A percentile compares a stretch with the other conserved stretches of the same genome.
These are phyloP conservation scores for Serendipita sp. DNA, from an alignment of 1,284 basidiomycete species.

Conservation along the genomic window DNA sequence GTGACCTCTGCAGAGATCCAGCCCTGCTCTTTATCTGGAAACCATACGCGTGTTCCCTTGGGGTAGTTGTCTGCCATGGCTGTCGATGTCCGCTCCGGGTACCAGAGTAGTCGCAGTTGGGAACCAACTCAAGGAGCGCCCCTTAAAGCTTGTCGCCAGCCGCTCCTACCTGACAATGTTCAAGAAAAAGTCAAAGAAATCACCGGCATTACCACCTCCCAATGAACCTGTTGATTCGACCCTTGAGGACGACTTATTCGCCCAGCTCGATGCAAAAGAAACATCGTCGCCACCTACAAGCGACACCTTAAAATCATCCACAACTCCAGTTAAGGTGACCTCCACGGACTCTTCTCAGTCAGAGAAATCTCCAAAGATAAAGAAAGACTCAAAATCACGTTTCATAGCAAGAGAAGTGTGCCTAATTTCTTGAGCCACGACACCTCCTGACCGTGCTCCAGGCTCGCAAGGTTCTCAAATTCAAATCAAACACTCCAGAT, in stretches of 20 bases:
- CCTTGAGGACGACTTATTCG: slow-evolving; percentile 56
- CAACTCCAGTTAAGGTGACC: slow-evolving; percentile 26
- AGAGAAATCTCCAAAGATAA: slow-evolving; percentile 20
- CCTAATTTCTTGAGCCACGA: neutral
- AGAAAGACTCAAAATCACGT: slow-evolving; percentile 55
- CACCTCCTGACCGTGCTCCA: slow-evolving; percentile 19
- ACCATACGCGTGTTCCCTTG: slow-evolving; percentile 35
- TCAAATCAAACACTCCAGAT: slow-evolving; percentile 44
- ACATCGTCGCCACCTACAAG: slow-evolving; percentile 31
- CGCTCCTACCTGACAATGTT: neutral
- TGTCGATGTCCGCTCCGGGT: neutral
- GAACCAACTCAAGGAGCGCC: neutral
- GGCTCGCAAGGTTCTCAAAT: slow-evolving; percentile 63
- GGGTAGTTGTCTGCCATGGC: slow-evolving; percentile 18
- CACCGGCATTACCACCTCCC: neutral
- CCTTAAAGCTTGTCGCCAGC: neutral
- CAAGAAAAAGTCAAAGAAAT: slow-evolving; percentile 6
- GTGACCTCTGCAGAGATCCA: slow-evolving; percentile 83
- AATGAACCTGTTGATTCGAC: slow-evolving; percentile 33
- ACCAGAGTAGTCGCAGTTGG: neutral
- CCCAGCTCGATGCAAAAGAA: slow-evolving; percentile 54
- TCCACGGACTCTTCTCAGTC: slow-evolving; percentile 14
- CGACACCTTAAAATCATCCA: slow-evolving; percentile 31
- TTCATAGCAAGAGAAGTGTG: slow-evolving; percentile 69
- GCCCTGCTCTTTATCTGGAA: slow-evolving; percentile 82